These are phyloP conservation scores for Fraxinus dipetala DNA, from an alignment of 305 asterid genomes.

Conservation along the genomic window DNA sequence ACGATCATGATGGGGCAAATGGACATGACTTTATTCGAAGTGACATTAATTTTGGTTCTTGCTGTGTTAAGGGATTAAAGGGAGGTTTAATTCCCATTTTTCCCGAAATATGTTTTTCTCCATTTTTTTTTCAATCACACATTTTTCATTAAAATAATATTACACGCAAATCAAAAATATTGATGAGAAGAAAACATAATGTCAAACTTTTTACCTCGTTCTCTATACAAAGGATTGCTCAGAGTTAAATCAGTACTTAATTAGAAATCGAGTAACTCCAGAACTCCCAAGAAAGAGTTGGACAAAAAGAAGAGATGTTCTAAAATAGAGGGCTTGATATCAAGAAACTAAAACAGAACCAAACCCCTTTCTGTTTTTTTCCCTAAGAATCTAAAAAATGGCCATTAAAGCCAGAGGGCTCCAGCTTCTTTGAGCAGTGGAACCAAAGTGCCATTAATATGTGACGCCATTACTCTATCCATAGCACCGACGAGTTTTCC, in stretches of 20 bases:
- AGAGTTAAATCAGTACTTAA: not conserved
- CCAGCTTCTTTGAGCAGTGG: conserved; percentile 47
- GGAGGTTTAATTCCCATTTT: no score
- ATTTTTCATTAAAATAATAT: no score
- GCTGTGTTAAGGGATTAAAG: not conserved
- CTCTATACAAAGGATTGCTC: not conserved
- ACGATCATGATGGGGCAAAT: not conserved
- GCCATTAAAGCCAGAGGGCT: conserved; percentile 45
- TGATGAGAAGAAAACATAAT: not conserved
- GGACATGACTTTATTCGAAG: not conserved
- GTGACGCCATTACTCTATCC: conserved; percentile 48
- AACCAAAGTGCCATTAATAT: conserved; percentile 41
- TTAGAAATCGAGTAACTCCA: not conserved
- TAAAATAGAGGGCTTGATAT: not conserved
- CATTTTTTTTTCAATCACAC: no score
- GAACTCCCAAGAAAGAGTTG: not conserved
- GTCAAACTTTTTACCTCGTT: not conserved
- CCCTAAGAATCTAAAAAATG: not conserved
- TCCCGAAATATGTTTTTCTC: no score
- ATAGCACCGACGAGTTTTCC: conserved; percentile 43
- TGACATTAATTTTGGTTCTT: not conserved
- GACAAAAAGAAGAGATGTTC: not conserved
- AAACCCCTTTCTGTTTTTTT: not conserved
- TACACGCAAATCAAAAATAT: not conserved
- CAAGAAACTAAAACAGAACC: not conserved